Evolutionary conservation across 2,329 filamentous ascomycete genomes (phyloP), one percentile per base, ranked within the genome.

Genomic region (Penicillium sp.): DNA sequence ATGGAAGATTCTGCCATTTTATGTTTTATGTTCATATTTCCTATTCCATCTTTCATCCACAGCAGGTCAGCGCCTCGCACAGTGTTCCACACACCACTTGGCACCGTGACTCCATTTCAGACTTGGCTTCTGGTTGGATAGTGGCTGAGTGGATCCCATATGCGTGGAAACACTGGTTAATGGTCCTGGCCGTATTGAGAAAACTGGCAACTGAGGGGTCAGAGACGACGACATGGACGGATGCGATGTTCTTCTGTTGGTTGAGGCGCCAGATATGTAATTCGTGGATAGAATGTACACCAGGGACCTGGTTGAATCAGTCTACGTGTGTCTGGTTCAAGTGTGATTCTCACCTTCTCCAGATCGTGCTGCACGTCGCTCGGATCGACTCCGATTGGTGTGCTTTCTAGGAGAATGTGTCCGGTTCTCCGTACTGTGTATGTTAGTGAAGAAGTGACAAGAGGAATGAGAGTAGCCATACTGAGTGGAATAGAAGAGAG

Each of bases 201-300:
- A 88, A 88, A 40, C 71, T 70, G 28, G 71, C 63, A 20, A 86
- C 65, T 7, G 76, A 75, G 42, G 76, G 71, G 50, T 81, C 77
- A 1, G 76, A 74, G 13, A 88, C 77, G 0, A 84, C 74, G 1
- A 89, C 70, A 59, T 88, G 85, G 1, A 82, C 85, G 0, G 82
- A 82, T 6, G 86, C 86, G 38, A 89, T 74, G 3, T 79, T 74
- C 58, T 86, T 87, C 42, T 75, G 74, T 66, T 90, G 84, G 59
- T 85, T 81, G 3, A 89, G 74, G 2, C 81, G 76, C 85, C 86
- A 89, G 51, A 88, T 78, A 55, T 87, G 85, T 13, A 89, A 72
- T 56, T 89, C 84, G 53, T 88, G 84, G 11, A 89, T 76, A 0
- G 81, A 81, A 16, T 79, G 64, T 14, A 89, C 75, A 0, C 84